phyloP scores from a whole-genome alignment of 352 stramenopile species.

The Globisporangium nagaii region DNA sequence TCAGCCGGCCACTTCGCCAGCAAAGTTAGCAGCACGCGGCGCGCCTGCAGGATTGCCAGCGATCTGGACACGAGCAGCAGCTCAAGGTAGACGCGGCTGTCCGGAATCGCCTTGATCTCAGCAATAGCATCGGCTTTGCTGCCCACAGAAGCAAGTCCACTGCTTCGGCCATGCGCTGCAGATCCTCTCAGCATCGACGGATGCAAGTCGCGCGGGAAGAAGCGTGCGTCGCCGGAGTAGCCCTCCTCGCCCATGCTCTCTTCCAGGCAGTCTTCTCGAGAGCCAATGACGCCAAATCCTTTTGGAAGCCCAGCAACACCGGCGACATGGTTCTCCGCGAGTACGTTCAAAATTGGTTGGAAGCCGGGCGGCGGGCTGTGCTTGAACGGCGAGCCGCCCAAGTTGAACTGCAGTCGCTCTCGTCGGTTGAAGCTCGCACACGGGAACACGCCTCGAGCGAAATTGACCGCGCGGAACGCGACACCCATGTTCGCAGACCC shows the following conservation, averaged over 20 bases:
- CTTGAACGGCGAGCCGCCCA: conserved; percentile 80
- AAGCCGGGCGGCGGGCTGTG: conserved; percentile 72
- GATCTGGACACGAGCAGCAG: conserved; percentile 69
- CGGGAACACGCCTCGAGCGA: conserved; percentile 78
- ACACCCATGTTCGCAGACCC: conserved; percentile 81
- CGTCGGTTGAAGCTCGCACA: conserved; percentile 86
- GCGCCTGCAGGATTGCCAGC: conserved; percentile 77
- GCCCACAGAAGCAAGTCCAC: conserved; percentile 29
- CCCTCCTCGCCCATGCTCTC: conserved; percentile 82
- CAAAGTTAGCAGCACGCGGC: conserved; percentile 65
- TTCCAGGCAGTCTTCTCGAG: conserved; percentile 76
- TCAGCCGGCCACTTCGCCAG: conserved; percentile 70
- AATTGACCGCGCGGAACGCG: conserved; percentile 77
- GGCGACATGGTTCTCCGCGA: conserved; percentile 32
- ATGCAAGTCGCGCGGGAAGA: conserved; percentile 73
- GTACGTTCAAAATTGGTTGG: conserved; percentile 65
- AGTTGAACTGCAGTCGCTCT: conserved; percentile 83
- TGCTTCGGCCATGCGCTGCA: conserved; percentile 39
- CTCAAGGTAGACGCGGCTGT: conserved; percentile 75
- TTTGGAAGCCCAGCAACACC: conserved; percentile 41
- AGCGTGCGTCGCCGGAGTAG: conserved; percentile 71
- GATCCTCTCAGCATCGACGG: conserved; percentile 64
- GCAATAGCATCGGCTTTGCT: conserved; percentile 64
- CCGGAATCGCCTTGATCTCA: conserved; percentile 73
- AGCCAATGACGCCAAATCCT: conserved; percentile 74